phyloP scores from a whole-genome alignment of 306 rosid species.

The Cicer yamashitae region DNA sequence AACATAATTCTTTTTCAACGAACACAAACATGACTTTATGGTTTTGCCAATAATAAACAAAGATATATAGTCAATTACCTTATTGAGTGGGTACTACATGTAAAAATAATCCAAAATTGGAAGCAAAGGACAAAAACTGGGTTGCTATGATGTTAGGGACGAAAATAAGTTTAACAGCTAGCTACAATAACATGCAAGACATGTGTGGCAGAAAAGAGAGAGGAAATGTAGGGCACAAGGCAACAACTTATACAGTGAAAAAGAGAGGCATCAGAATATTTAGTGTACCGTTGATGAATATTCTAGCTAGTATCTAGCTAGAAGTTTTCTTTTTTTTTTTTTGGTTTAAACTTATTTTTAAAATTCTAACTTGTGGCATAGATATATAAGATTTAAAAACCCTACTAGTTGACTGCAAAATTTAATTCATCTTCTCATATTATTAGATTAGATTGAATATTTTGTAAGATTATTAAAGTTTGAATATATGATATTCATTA shows the following conservation, averaged over 20 bases:
- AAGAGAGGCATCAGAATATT: constrained; percentile 15
- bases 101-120: constrained; percentile 28
- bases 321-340: not conserved
- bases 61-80: constrained; percentile 11
- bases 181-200: constrained; percentile 16
- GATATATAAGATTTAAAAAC: too few species aligned
- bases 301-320: not conserved
- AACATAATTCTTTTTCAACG: not conserved
- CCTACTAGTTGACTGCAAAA: too few species aligned
- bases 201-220: constrained; percentile 30
- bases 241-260: constrained; percentile 27
- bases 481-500: too few species aligned
- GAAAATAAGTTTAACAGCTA: constrained; percentile 16
- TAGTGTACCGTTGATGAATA: not conserved
- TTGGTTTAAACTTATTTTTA: not conserved
- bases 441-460: too few species aligned
- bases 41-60: constrained; percentile 35
- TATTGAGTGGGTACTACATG: not conserved
- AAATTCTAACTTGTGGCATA: not conserved
- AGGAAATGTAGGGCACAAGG: constrained; percentile 21
- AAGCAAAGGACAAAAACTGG: constrained; percentile 38
- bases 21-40: constrained; percentile 17
- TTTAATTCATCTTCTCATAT: too few species aligned
- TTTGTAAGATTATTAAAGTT: too few species aligned
- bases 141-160: constrained; percentile 10